phyloP scores from a whole-genome alignment of 331 rosid species.

The Pyracantha coccinea region DNA sequence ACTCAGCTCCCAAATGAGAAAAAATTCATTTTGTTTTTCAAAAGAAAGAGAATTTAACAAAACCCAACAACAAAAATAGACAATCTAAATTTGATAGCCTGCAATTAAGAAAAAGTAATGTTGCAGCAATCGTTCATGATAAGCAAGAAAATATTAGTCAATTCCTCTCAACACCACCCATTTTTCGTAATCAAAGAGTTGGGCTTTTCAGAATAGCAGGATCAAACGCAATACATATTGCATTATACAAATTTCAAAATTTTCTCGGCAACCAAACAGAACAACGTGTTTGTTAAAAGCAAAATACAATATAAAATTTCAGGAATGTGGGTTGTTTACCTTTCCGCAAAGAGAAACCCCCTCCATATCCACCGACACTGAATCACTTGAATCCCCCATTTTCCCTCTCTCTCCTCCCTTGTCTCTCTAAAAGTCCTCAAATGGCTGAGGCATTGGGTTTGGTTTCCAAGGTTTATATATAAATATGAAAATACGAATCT shows the following conservation, averaged over 20 bases:
- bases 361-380: constrained; percentile 87
- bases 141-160: background rate
- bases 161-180: background rate
- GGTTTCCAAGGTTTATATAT: constrained; percentile 6
- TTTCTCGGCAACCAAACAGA: constrained; percentile 24
- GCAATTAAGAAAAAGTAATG: background rate
- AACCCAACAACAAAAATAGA: background rate
- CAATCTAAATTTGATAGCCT: background rate
- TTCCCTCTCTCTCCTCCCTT: constrained; percentile 3
- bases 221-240: background rate
- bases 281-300: background rate
- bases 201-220: background rate
- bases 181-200: background rate
- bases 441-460: background rate
- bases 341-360: constrained; percentile 60
- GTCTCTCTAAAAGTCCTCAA: background rate
- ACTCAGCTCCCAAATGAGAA: background rate
- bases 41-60: background rate
- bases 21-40: background rate
- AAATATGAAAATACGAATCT: constrained; percentile 2
- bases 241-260: background rate
- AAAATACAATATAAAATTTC: background rate
- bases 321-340: constrained; percentile 48
- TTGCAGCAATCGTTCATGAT: background rate
- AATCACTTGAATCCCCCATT: constrained; percentile 74